Evolutionary conservation across 306 rosid genomes (phyloP), one percentile per base, ranked within the genome.

Genomic region (Adenanthera pavonina): DNA sequence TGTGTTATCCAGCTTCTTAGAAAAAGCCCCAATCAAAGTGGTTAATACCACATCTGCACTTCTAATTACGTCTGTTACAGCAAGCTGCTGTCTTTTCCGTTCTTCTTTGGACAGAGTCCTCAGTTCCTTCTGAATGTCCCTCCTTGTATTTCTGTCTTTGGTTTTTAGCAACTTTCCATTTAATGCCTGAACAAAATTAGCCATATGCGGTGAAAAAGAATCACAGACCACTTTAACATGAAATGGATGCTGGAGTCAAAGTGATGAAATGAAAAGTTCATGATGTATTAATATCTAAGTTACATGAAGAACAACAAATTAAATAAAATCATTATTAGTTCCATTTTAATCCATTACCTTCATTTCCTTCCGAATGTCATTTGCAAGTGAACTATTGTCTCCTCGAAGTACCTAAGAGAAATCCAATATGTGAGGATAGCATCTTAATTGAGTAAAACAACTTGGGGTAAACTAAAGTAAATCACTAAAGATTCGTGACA

Each of bases 361-460:
- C 97, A 95, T 95, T 88, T 95, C 99, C 89, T 93, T 95, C 75
- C 98, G 92, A 77, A 95, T 95, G 91, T 95, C 99, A 90, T 94
- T 93, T 82, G 99, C 99, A 73, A 95, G 93, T 83, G 92, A 86
- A 84, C 98, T 95, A 84, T 95, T 93, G 87, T 95, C 98, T 76
- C 99, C 99, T 81, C 91, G 94, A 71, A 95, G 87, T 79, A 95
- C 98, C 99, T 95, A 85, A 82, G 77, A 82, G 80, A 80, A 77
- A 19, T 44, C 80, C 13, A 75, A 60, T 17, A 72, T 69, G 69
- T 52, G 76, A 82, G 85, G 80, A 79, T 66, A 74, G 40, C 38
- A 5, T 20, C 34, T 57, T 57, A 57, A 69, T 46, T n/a, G 46
- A 44, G 56, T 4, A 20, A 69, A 69, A 12, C 2, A 9, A 41